These are phyloP conservation scores for Thelephora ganbajun DNA, from an alignment of 768 basidiomycete genomes.

Conservation along the genomic window DNA sequence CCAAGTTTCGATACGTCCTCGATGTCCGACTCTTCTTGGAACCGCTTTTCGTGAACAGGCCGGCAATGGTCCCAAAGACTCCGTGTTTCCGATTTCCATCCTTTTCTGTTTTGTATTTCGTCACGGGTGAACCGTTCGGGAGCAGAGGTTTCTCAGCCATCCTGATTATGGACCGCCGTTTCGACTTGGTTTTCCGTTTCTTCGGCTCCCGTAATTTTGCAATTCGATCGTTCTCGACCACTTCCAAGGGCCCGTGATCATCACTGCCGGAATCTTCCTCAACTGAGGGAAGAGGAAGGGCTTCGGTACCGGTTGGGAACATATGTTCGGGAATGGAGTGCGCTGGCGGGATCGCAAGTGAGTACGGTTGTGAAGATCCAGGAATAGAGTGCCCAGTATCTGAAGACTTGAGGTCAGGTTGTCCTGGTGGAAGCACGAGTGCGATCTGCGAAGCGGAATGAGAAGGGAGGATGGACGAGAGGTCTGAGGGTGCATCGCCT, in stretches of 20 bases:
- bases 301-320: conserved; percentile 13
- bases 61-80: neutral
- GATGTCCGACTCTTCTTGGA: neutral
- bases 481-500: conserved; percentile 27
- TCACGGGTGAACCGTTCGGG: neutral
- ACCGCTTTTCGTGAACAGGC: neutral
- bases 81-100: neutral
- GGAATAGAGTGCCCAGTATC: neutral
- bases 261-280: conserved; percentile 21
- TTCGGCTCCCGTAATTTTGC: neutral
- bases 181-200: neutral
- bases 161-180: neutral
- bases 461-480: conserved; percentile 60
- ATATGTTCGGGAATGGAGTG: conserved; percentile 31
- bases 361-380: conserved; percentile 8
- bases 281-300: conserved; percentile 4
- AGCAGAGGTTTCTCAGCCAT: neutral
- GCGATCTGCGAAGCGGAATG: conserved; percentile 60
- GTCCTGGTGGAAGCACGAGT: conserved; percentile 1
- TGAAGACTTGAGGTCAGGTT: neutral
- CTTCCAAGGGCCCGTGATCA: conserved; percentile 19
- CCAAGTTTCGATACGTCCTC: neutral
- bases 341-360: conserved; percentile 32
- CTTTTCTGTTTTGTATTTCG: neutral
- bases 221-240: conserved; percentile 41